A percentile compares a stretch with the other conserved stretches of the same genome.
Conservation (phyloP, 768 basidiomycete species). For the Tricholoma saponaceum region DNA sequence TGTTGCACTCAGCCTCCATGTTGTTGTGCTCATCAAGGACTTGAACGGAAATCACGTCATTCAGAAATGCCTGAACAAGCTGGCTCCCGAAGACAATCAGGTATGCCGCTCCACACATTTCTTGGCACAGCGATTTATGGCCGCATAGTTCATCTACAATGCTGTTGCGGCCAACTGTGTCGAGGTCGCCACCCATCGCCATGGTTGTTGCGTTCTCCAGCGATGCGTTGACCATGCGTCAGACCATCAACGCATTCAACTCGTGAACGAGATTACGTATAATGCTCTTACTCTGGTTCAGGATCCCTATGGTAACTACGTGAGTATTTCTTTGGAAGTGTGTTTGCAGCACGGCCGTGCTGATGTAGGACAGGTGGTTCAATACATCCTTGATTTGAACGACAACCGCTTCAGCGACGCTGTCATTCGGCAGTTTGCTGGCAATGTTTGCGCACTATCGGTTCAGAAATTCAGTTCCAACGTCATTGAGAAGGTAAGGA, state of each 20-base stretch:
- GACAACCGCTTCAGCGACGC: conserved; percentile 98
- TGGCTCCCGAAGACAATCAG: conserved; percentile 98
- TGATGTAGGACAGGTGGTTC: conserved; percentile 63
- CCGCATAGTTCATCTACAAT: conserved; percentile 89
- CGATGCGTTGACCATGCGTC: conserved; percentile 98
- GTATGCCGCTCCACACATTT: conserved; percentile 30
- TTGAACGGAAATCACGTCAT: conserved; percentile 97
- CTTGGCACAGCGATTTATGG: neutral
- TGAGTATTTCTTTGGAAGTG: conserved; percentile 28
- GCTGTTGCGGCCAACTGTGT: conserved; percentile 98
- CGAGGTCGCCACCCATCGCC: conserved; percentile 96
- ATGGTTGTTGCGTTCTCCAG: conserved; percentile 98
- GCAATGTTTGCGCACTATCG: conserved; percentile 95
- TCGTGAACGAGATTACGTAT: conserved; percentile 98
- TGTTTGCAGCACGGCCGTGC: conserved; percentile 4
- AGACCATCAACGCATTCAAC: conserved; percentile 89
- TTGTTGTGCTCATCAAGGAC: conserved; percentile 99
- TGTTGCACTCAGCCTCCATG: conserved; percentile 92
- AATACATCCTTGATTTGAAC: conserved; percentile 98
- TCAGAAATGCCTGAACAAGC: conserved; percentile 98
- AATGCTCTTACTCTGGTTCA: conserved; percentile 97
- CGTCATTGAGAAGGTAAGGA: conserved; percentile 87
- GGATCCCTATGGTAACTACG: conserved; percentile 94
- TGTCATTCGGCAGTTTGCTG: conserved; percentile 95
- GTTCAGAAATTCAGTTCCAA: conserved; percentile 99